Conservation (phyloP, 2,329 filamentous ascomycete genomes). For the Rachicladosporium sp. region DNA sequence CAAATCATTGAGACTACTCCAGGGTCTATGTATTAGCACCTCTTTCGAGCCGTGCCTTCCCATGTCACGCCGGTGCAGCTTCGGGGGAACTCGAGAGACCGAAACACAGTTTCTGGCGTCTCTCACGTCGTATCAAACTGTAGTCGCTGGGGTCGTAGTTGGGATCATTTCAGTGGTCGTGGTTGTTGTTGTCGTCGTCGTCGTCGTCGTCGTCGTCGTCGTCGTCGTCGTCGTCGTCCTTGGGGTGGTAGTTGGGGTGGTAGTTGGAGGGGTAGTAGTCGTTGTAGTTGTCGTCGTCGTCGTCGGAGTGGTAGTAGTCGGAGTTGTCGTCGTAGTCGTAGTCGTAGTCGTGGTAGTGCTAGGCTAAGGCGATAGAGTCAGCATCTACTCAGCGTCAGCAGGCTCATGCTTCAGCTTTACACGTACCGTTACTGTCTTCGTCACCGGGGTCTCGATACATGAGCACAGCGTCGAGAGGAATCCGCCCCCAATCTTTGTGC, state of each 20-base stretch:
- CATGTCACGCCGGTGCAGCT: too few relatives aligned
- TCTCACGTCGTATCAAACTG: neutral
- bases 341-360: neutral
- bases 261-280: neutral
- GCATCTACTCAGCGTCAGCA: neutral
- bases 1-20: too few relatives aligned
- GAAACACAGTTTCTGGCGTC: too few relatives aligned
- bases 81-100: too few relatives aligned
- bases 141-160: conserved; percentile 30
- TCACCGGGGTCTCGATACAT: neutral
- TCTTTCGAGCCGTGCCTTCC: too few relatives aligned
- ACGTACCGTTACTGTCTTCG: neutral
- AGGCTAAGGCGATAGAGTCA: neutral
- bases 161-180: neutral
- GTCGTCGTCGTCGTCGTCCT: conserved; percentile 7
- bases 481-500: too few relatives aligned
- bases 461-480: neutral
- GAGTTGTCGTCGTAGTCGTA: neutral
- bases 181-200: neutral
- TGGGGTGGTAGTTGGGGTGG: conserved; percentile 50
- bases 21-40: too few relatives aligned
- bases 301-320: neutral
- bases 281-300: neutral
- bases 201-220: too few relatives aligned
- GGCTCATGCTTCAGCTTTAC: neutral